Percentiles rank a stretch among this genome's conserved stretches.
phyloP scores from a whole-genome alignment of 2,329 filamentous ascomycete species.

The Rachicladosporium sp. region DNA sequence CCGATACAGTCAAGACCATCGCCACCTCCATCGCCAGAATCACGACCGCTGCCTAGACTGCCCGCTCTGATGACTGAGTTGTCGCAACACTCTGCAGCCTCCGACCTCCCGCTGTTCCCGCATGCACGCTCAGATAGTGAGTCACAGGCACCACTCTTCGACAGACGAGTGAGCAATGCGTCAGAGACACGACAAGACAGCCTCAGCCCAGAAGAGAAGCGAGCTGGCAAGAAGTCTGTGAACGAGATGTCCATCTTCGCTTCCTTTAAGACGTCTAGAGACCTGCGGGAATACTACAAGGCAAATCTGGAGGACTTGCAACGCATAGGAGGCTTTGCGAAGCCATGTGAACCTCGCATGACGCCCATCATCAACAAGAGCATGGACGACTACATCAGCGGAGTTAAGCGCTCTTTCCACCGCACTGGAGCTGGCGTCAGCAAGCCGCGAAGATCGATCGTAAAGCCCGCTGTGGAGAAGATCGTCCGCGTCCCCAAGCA shows the following conservation, averaged over 20 bases:
- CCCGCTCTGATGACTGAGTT: constrained; percentile 4
- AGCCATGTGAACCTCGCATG: too few species aligned
- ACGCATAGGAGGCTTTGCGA: constrained; percentile 1
- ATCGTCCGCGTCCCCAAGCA: too few species aligned
- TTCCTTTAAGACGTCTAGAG: background rate
- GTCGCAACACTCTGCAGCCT: constrained; percentile 3
- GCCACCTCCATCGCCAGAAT: constrained; percentile 10
- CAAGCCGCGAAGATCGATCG: constrained; percentile 1
- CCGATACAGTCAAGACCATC: constrained; percentile 8
- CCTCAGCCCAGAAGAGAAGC: constrained; percentile 1
- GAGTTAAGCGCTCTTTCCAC: constrained; percentile 4
- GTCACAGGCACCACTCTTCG: constrained; percentile 6
- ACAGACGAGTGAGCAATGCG: background rate
- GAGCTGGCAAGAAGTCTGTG: too few species aligned
- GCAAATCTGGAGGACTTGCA: background rate
- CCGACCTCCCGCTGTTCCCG: constrained; percentile 10
- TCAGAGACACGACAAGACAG: constrained; percentile 2
- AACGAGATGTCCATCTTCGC: background rate
- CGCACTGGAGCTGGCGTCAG: constrained; percentile 3
- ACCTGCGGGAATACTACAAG: constrained; percentile 2
- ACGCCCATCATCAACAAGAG: constrained; percentile 3
- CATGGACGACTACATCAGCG: constrained; percentile 3
- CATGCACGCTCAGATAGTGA: constrained; percentile 5
- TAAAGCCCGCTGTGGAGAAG: background rate
- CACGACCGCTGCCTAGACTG: constrained; percentile 6